phyloP scores from a whole-genome alignment of 106 monocot genomes.

The Allium fistulosum region DNA sequence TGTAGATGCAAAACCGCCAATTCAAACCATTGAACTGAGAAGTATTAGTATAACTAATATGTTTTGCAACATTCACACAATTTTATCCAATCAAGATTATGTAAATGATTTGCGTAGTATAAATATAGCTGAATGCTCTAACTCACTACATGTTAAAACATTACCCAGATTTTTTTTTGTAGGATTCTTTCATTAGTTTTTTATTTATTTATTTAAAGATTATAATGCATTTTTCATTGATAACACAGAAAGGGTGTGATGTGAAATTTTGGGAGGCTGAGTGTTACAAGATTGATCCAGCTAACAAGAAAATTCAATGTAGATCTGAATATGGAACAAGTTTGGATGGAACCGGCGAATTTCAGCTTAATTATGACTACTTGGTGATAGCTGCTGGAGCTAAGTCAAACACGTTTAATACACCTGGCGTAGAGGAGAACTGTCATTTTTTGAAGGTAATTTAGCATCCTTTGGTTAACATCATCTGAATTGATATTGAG shows the following conservation, averaged over 20 bases:
- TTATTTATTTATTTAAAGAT: background rate
- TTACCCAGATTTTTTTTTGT: background rate
- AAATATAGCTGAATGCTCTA: background rate
- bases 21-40: too few relatives aligned
- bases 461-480: too few relatives aligned
- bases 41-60: too few relatives aligned
- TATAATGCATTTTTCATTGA: background rate
- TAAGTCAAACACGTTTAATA: slow-evolving; percentile 55
- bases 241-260: slow-evolving; percentile 32
- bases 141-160: background rate
- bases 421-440: slow-evolving; percentile 54
- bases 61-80: too few relatives aligned
- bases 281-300: slow-evolving; percentile 19
- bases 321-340: slow-evolving; percentile 31
- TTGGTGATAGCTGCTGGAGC: slow-evolving; percentile 40
- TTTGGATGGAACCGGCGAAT: slow-evolving; percentile 44
- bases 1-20: too few relatives aligned
- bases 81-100: too few relatives aligned
- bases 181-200: background rate
- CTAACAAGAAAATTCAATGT: slow-evolving; percentile 20
- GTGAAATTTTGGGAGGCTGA: slow-evolving; percentile 37
- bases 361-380: slow-evolving; percentile 32
- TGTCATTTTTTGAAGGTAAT: slow-evolving; percentile 64
- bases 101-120: background rate
- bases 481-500: too few relatives aligned